Conservation (phyloP, 306 rosid species). For the Gastrolobium bilobum region DNA sequence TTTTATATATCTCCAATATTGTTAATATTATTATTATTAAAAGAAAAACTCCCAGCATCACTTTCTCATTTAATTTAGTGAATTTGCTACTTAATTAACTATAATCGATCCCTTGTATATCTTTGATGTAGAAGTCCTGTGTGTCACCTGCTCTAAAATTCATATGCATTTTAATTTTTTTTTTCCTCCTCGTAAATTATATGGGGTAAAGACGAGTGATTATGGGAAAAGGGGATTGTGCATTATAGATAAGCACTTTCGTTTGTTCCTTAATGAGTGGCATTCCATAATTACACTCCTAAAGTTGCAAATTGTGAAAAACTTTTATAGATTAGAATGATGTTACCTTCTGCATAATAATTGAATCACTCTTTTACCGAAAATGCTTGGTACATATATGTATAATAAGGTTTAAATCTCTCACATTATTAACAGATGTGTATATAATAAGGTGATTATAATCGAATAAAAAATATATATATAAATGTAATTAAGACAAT, state of each 20-base stretch:
- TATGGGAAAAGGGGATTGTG: background rate
- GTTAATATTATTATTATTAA: too few species aligned
- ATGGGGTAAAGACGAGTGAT: background rate
- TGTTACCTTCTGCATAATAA: constrained; percentile 14
- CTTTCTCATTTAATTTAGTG: background rate
- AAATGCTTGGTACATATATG: too few species aligned
- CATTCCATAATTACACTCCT: constrained; percentile 26
- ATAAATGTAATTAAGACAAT: too few species aligned
- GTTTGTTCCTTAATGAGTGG: constrained; percentile 24
- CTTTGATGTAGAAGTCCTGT: background rate
- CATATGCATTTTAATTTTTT: background rate
- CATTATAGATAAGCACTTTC: constrained; percentile 20
- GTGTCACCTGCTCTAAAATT: background rate
- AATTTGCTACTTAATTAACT: background rate
- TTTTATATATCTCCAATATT: too few species aligned
- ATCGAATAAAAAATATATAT: too few species aligned
- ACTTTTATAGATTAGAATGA: background rate
- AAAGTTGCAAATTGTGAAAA: constrained; percentile 13
- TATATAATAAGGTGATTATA: too few species aligned
- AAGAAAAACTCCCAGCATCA: background rate
- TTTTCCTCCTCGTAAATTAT: background rate
- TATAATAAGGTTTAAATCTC: too few species aligned
- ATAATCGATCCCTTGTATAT: too few species aligned
- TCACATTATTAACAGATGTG: too few species aligned
- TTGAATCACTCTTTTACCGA: background rate